phyloP scores from a whole-genome alignment of 2,329 filamentous ascomycete genomes.

The Tricladium varicosporioides region DNA sequence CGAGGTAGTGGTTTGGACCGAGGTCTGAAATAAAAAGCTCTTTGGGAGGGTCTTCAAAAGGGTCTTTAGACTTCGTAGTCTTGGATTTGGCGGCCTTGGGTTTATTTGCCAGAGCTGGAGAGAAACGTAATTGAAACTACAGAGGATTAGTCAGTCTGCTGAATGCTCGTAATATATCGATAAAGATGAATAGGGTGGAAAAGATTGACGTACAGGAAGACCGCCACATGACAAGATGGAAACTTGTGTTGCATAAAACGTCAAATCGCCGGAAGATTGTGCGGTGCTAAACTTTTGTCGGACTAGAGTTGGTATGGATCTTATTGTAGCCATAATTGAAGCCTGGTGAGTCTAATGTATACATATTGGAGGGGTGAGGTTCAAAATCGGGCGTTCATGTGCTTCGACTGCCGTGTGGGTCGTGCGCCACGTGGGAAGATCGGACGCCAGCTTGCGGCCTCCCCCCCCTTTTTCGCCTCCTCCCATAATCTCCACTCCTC shows the following conservation, averaged over 20 bases:
- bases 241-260: conserved; percentile 31
- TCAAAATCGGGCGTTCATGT: neutral
- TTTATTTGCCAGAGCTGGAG: conserved; percentile 66
- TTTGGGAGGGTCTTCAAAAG: conserved; percentile 60
- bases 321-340: conserved; percentile 17
- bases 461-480: too few species aligned
- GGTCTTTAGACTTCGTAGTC: conserved; percentile 38
- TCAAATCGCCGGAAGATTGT: conserved; percentile 27
- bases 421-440: too few species aligned
- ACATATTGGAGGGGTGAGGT: neutral
- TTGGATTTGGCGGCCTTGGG: conserved; percentile 58
- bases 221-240: conserved; percentile 28
- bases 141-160: neutral
- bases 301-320: conserved; percentile 29
- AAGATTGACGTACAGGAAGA: conserved; percentile 24
- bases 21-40: conserved; percentile 55
- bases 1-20: conserved; percentile 56
- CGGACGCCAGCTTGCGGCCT: too few species aligned
- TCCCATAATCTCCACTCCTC: too few species aligned
- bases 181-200: neutral
- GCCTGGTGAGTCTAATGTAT: neutral
- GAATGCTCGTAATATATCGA: neutral
- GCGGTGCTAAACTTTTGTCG: conserved; percentile 29
- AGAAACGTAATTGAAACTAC: conserved; percentile 73
- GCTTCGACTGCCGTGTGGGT: neutral